Evolutionary conservation across 768 basidiomycete genomes (phyloP).

Genomic region (Hypsizygus marmoreus): DNA sequence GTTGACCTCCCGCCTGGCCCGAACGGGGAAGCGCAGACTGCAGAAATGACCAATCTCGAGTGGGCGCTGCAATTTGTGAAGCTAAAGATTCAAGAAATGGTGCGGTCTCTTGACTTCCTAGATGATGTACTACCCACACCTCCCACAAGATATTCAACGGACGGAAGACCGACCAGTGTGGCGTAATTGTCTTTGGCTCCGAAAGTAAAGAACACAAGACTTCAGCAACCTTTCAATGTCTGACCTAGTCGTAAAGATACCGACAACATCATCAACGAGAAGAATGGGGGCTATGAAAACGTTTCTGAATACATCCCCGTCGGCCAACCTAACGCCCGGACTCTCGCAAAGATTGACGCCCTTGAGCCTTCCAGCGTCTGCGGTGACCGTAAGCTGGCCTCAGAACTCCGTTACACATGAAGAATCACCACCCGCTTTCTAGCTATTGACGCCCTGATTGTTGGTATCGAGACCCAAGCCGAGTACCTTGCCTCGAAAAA

Average conservation of each 20-base stretch:
- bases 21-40: conserved; percentile 48
- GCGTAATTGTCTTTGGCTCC: conserved; percentile 86
- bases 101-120: conserved; percentile 27
- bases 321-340: conserved; percentile 61
- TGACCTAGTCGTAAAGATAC: conserved; percentile 46
- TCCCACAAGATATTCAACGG: conserved; percentile 80
- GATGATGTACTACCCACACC: conserved; percentile 1
- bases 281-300: conserved; percentile 71
- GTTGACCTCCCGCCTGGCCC: conserved; percentile 58
- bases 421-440: conserved; percentile 4
- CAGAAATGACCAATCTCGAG: conserved; percentile 76
- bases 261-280: conserved; percentile 60
- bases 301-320: conserved; percentile 73
- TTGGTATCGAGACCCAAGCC: conserved; percentile 80
- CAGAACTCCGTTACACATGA: not conserved
- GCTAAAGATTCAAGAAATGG: conserved; percentile 92
- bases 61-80: conserved; percentile 86
- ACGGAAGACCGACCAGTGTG: conserved; percentile 92
- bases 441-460: conserved; percentile 89
- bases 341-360: conserved; percentile 64
- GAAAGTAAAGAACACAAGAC: conserved; percentile 48
- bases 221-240: conserved; percentile 5
- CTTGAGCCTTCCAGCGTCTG: conserved; percentile 54
- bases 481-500: conserved; percentile 67
- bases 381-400: conserved; percentile 64